Evolutionary conservation across 352 stramenopile species (phyloP).

Genomic region (Pythium myriotylum): DNA sequence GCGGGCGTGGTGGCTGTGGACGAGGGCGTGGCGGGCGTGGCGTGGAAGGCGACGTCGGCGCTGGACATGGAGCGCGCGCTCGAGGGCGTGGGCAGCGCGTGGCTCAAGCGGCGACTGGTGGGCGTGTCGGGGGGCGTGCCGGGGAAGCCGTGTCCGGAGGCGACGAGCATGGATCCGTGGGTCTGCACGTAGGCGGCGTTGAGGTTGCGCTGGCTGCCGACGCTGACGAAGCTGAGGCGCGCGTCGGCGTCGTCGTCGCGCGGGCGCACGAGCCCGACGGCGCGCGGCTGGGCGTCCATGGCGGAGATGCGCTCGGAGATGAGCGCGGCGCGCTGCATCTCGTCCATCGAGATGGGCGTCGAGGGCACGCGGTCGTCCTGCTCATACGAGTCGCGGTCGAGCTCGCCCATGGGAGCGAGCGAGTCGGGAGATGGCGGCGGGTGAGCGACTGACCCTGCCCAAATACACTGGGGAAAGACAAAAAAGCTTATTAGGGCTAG

Average conservation of each 20-base stretch:
- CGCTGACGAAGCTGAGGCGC: slow-evolving; percentile 15
- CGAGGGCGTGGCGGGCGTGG: slow-evolving; percentile 12
- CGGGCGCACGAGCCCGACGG: slow-evolving; percentile 25
- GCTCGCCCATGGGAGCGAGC: slow-evolving; percentile 5
- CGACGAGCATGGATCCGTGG: slow-evolving; percentile 21
- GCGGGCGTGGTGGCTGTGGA: slow-evolving; percentile 9
- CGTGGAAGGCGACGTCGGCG: slow-evolving; percentile 8
- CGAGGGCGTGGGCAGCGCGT: slow-evolving; percentile 18
- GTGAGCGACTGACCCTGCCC: too few relatives aligned
- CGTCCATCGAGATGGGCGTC: slow-evolving; percentile 27
- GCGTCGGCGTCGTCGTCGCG: slow-evolving; percentile 10
- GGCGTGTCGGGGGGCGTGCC: slow-evolving; percentile 26
- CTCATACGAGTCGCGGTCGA: slow-evolving; percentile 17
- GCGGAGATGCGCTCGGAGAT: slow-evolving; percentile 31
- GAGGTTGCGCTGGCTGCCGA: slow-evolving; percentile 21
- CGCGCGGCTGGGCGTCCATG: slow-evolving; percentile 21
- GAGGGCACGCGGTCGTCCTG: slow-evolving; percentile 25
- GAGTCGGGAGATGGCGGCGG: background rate
- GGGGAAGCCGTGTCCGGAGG: slow-evolving; percentile 13
- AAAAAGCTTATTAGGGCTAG: too few relatives aligned
- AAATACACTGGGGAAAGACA: too few relatives aligned
- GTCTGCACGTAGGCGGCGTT: slow-evolving; percentile 26
- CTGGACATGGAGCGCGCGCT: slow-evolving; percentile 15
- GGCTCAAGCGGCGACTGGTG: background rate
- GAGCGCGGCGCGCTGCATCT: slow-evolving; percentile 28